A percentile compares a stretch with the other conserved stretches of the same genome.
Conservation (phyloP, 495 filamentous ascomycete genomes). For the Cercophora scortea region DNA sequence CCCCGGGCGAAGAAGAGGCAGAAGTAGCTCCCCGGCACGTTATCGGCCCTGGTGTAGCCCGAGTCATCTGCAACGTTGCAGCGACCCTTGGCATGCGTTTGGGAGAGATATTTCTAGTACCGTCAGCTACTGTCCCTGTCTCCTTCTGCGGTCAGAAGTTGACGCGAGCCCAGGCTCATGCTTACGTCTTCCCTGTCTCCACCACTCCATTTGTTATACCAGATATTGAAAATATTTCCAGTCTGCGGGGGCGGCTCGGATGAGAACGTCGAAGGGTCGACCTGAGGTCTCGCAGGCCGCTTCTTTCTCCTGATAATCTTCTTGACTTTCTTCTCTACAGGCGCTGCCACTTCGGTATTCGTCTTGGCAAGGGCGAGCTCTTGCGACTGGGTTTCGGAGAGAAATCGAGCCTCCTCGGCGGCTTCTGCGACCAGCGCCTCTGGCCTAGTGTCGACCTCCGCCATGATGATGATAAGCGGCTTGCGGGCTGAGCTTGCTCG, state of each 20-base stretch:
- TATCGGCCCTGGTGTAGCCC: conserved; percentile 87
- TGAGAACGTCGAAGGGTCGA: conserved; percentile 72
- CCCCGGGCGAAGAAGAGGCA: conserved; percentile 78
- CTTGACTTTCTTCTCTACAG: conserved; percentile 49
- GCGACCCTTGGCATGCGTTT: conserved; percentile 60
- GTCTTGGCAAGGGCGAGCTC: conserved; percentile 27
- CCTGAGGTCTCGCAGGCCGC: conserved; percentile 61
- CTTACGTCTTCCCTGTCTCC: conserved; percentile 76
- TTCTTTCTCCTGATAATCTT: conserved; percentile 61
- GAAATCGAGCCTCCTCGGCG: background rate
- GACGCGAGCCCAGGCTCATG: background rate
- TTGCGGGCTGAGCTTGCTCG: background rate
- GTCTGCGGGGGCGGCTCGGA: conserved; percentile 81
- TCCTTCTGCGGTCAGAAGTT: too few species aligned
- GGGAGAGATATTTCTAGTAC: conserved; percentile 56
- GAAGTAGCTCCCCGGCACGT: conserved; percentile 67
- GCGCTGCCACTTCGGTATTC: conserved; percentile 38
- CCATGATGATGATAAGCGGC: background rate
- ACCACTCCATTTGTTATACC: conserved; percentile 88
- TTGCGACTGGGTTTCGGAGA: conserved; percentile 3
- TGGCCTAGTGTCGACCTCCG: background rate
- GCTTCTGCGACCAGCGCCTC: background rate
- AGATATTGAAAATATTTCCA: conserved; percentile 74
- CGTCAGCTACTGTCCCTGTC: too few species aligned
- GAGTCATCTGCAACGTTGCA: conserved; percentile 76